These are phyloP conservation scores for Aspergillus persii DNA, from an alignment of 2,329 filamentous ascomycete species.

Conservation along the genomic window DNA sequence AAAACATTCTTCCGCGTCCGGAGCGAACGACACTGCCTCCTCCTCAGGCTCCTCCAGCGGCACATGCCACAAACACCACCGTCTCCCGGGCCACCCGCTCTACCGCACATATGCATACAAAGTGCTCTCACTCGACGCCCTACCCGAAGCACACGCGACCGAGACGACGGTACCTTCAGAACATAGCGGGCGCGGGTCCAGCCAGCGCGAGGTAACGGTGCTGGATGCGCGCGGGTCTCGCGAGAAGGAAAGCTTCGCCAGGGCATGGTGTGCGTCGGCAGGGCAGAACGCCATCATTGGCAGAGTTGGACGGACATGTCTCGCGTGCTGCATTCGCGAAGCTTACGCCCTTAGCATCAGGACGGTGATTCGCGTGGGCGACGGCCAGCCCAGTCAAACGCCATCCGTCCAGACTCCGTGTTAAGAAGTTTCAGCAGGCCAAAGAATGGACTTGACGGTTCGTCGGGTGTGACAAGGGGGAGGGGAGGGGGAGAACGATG, in stretches of 20 bases:
- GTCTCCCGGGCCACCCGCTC: slow-evolving; percentile 39
- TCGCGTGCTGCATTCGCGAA: slow-evolving; percentile 44
- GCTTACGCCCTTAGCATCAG: slow-evolving; percentile 39
- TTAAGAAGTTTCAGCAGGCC: background rate
- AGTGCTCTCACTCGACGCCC: slow-evolving; percentile 29
- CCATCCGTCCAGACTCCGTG: background rate
- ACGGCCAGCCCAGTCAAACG: slow-evolving; percentile 5
- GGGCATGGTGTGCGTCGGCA: slow-evolving; percentile 46
- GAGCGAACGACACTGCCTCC: background rate
- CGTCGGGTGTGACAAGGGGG: background rate
- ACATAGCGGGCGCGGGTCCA: background rate
- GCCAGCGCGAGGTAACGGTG: slow-evolving; percentile 28
- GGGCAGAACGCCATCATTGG: slow-evolving; percentile 43
- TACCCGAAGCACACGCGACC: slow-evolving; percentile 15
- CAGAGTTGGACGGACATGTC: slow-evolving; percentile 37
- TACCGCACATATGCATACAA: slow-evolving; percentile 35
- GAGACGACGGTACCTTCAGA: slow-evolving; percentile 1
- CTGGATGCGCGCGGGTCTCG: slow-evolving; percentile 36
- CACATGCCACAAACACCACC: slow-evolving; percentile 17
- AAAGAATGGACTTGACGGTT: no score
- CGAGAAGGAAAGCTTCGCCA: slow-evolving; percentile 40
- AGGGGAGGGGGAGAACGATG: background rate
- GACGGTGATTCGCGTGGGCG: slow-evolving; percentile 40
- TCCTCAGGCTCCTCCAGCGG: background rate
- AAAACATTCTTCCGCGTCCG: background rate